These are phyloP conservation scores for Cylindricascospora bacillispora DNA, from an alignment of 1,139 yeast species.

Conservation along the genomic window DNA sequence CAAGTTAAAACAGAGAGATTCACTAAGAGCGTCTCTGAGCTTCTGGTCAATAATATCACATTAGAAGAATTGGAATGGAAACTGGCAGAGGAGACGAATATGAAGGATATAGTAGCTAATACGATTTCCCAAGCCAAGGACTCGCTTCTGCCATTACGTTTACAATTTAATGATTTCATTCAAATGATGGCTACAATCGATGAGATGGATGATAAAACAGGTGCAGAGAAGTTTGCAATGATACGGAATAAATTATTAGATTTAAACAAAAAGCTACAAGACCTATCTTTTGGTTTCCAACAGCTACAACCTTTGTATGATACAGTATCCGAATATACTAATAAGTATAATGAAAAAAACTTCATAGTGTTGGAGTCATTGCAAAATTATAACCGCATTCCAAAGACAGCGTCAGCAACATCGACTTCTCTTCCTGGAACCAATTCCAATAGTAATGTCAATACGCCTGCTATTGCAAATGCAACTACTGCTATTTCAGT, in stretches of 20 bases:
- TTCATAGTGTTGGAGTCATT: slow-evolving; percentile 19
- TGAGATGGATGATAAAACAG: slow-evolving; percentile 5
- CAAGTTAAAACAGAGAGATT: no score
- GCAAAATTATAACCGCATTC: slow-evolving; percentile 5
- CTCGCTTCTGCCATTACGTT: slow-evolving; percentile 18
- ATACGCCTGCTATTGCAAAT: slow-evolving; percentile 6
- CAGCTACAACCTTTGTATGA: slow-evolving; percentile 18
- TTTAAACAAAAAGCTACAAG: slow-evolving; percentile 14
- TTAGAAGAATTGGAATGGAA: slow-evolving; percentile 12
- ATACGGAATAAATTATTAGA: slow-evolving; percentile 15
- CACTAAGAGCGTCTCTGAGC: no score
- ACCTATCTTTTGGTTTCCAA: slow-evolving; percentile 15
- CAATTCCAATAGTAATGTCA: slow-evolving; percentile 15
- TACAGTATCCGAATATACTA: slow-evolving; percentile 16
- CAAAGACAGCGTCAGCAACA: slow-evolving; percentile 7
- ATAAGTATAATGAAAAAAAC: slow-evolving; percentile 11
- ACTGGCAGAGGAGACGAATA: slow-evolving; percentile 8
- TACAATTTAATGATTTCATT: slow-evolving; percentile 20
- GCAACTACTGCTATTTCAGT: slow-evolving; percentile 6
- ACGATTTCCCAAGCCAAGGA: slow-evolving; percentile 10
- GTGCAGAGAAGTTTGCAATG: slow-evolving; percentile 12
- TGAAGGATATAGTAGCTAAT: slow-evolving; percentile 7
- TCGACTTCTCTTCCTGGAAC: slow-evolving; percentile 12
- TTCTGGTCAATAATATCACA: slow-evolving; percentile 7
- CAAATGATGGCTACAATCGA: slow-evolving; percentile 17